Evolutionary conservation across 805 yeast genomes (phyloP), one percentile per base, ranked within the genome.

Genomic region (Candida caryicola): DNA sequence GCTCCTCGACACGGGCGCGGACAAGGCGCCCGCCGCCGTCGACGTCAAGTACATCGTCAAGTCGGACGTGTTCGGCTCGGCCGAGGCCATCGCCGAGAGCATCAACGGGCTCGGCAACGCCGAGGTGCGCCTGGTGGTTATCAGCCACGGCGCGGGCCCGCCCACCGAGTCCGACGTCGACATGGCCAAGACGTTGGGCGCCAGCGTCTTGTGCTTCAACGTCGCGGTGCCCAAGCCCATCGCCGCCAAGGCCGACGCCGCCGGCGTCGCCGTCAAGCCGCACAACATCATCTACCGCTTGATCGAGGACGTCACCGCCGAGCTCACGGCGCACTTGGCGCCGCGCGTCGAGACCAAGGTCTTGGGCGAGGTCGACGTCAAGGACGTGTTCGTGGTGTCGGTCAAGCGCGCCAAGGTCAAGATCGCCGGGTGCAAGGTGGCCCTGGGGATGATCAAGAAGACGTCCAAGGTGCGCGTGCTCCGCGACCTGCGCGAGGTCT

Each of bases 61-160:
- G 55, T 85, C 96, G 0, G 99, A 93, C 62, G 97, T 91, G 1
- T 81, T 82, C 49, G 99, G 99, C 0, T 90, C 98, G 0, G 85
- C 86, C 0, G 99, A 93, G 57, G 99, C 99, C 1, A 85, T 93
- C 23, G 74, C 69, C 27, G 96, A 90, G 57, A 80, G 91, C 49
- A 78, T 93, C 33, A 71, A 73, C 41, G 81, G 81, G 9, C 63
- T 93, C n/a, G 97, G 97, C 5, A 90, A 91, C 57, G 85, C 84
- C 1, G 95, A 86, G 54, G 91, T 91, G 5, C 68, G 71, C 43
- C 77, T 89, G 3, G 61, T 70, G n/a, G 79, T 91, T 1, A 60
- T 93, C 3, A 76, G 76, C 31, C 74, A 81, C 26, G 89, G 82
- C 17, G 96, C 90, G 5, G 98, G 98, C 19, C 67, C 82, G 3